These are phyloP conservation scores for Elaeis guineensis DNA, from an alignment of 176 grass and related monocot species.

Conservation along the genomic window DNA sequence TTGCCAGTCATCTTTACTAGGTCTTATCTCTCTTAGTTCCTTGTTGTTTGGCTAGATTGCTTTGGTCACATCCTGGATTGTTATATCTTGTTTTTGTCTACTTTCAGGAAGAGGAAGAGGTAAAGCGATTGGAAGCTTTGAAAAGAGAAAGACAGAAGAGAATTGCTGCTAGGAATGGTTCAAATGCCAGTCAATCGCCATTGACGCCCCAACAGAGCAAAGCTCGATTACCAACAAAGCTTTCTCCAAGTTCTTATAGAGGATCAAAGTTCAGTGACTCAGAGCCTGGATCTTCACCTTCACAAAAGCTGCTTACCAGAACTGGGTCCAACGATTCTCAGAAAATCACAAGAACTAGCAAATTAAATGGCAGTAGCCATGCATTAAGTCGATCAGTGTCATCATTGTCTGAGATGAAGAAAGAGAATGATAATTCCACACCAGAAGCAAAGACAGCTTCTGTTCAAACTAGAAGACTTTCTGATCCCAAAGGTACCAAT, in stretches of 20 bases:
- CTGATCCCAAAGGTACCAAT: constrained; percentile 50
- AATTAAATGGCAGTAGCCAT: constrained; percentile 15
- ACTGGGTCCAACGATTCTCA: constrained; percentile 25
- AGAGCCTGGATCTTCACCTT: constrained; percentile 40
- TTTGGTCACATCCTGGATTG: no score
- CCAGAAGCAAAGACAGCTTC: constrained; percentile 26
- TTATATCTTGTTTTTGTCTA: not conserved
- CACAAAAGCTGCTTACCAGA: constrained; percentile 28
- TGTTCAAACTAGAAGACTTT: constrained; percentile 41
- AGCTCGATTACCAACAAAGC: constrained; percentile 1
- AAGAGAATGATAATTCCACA: constrained; percentile 34
- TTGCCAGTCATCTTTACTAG: no score
- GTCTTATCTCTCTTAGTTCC: no score
- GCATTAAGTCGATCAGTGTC: constrained; percentile 63
- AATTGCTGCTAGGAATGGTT: constrained; percentile 52
- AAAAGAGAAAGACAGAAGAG: constrained; percentile 94
- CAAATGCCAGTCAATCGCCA: constrained; percentile 23
- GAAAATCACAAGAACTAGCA: constrained; percentile 19
- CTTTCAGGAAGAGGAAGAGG: constrained; percentile 80
- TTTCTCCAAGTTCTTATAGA: constrained; percentile 57
- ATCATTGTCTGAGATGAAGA: constrained; percentile 55
- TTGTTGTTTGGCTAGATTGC: no score
- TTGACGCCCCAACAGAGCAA: constrained; percentile 10
- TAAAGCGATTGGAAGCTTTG: constrained; percentile 76
- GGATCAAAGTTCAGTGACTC: constrained; percentile 33